Evolutionary conservation across 371 early-diverging fungal genomes (phyloP).

Genomic region (Haplosporangium sp.): DNA sequence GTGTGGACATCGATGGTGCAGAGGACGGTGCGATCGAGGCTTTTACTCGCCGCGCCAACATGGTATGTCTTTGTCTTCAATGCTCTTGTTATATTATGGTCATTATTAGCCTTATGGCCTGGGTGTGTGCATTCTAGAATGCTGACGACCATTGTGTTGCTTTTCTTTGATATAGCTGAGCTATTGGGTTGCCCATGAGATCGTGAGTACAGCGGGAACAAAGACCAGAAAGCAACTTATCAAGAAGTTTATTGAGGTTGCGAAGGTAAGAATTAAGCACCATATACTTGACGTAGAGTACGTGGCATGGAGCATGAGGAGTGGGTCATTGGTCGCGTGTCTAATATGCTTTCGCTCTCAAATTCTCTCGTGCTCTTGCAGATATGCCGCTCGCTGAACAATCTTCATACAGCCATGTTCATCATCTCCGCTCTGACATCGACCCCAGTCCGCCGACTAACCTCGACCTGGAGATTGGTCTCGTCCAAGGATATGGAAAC

Average conservation of each 20-base stretch:
- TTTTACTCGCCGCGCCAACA: conserved; percentile 61
- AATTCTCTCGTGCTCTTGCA: not conserved
- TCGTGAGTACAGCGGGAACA: conserved; percentile 53
- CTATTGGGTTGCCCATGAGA: conserved; percentile 68
- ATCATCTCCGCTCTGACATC: conserved; percentile 63
- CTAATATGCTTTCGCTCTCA: not conserved
- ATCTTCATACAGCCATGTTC: conserved; percentile 63
- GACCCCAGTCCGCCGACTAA: conserved; percentile 60
- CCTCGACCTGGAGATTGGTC: conserved; percentile 60
- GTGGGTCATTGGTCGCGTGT: not conserved
- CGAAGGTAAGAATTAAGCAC: conserved; percentile 38
- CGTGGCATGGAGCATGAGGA: not conserved
- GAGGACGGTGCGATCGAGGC: conserved; percentile 58
- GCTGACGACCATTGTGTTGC: not conserved
- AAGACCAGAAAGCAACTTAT: conserved; percentile 59
- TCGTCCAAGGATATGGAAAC: conserved; percentile 47
- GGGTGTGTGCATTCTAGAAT: not conserved
- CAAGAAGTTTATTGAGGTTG: conserved; percentile 64
- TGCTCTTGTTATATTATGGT: not conserved
- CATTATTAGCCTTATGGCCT: not conserved
- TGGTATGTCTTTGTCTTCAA: conserved; percentile 22
- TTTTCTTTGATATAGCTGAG: conserved; percentile 48
- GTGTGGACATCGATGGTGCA: conserved; percentile 15
- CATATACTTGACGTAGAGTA: not conserved
- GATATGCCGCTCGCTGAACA: conserved; percentile 57